Evolutionary conservation across 176 grass and related monocot species (phyloP).

Genomic region (Juncus inflexus): DNA sequence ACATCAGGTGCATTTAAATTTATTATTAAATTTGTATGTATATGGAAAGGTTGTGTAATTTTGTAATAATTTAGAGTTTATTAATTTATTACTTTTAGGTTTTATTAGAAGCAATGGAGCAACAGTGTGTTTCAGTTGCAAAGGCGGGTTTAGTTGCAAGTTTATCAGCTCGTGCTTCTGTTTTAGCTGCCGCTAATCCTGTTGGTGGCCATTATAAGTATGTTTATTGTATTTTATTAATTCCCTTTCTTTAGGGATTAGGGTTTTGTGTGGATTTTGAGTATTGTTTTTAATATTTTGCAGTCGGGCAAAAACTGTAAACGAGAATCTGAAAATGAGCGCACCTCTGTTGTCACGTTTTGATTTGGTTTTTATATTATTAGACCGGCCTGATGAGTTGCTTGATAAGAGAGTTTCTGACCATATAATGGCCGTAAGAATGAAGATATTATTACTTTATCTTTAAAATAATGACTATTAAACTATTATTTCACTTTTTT

Average conservation of each 20-base stretch:
- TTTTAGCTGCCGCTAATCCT: slow-evolving; percentile 94
- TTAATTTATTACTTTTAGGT: slow-evolving; percentile 51
- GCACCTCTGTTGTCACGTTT: slow-evolving; percentile 82
- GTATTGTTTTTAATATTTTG: slow-evolving; percentile 19
- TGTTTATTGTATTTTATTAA: slow-evolving; percentile 42
- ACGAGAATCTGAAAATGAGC: slow-evolving; percentile 88
- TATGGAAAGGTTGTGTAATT: too few relatives aligned
- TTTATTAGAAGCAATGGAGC: slow-evolving; percentile 98
- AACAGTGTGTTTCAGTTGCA: slow-evolving; percentile 95
- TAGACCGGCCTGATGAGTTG: slow-evolving; percentile 68
- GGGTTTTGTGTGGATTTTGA: slow-evolving; percentile 1
- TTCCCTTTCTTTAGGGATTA: slow-evolving; percentile 3
- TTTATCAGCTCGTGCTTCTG: slow-evolving; percentile 80
- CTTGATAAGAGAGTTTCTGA: slow-evolving; percentile 87
- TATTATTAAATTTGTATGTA: too few relatives aligned
- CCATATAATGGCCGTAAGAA: slow-evolving; percentile 81
- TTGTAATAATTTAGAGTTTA: slow-evolving; percentile 26
- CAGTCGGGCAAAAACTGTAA: slow-evolving; percentile 90
- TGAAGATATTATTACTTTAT: not conserved
- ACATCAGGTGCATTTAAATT: slow-evolving; percentile 61
- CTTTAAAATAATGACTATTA: not conserved
- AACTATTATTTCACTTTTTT: slow-evolving; percentile 19
- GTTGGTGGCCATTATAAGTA: slow-evolving; percentile 93
- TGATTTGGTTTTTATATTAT: slow-evolving; percentile 92
- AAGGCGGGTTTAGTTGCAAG: slow-evolving; percentile 96